phyloP scores from a whole-genome alignment of 192 early-diverging fungal species.

The Coemansia sp. region DNA sequence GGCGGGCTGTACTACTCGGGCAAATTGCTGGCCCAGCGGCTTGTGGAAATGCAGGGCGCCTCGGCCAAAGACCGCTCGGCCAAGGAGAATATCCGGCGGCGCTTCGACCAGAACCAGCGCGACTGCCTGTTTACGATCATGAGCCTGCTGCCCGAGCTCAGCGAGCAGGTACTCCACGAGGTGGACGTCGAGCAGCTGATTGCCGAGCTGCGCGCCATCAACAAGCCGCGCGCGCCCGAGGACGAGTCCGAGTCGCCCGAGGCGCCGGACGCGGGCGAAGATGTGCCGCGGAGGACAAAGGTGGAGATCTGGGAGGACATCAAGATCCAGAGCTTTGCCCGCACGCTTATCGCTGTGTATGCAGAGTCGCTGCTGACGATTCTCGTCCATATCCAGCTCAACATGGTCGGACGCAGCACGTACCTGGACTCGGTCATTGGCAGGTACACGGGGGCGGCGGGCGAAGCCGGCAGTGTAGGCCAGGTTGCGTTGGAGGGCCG shows the following conservation, averaged over 20 bases:
- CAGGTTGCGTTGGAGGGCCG: conserved; percentile 20
- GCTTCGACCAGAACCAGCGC: conserved; percentile 91
- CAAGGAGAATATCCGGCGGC: conserved; percentile 65
- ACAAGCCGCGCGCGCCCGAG: background rate
- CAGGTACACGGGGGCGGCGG: conserved; percentile 12
- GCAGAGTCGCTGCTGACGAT: conserved; percentile 78
- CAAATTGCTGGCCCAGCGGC: conserved; percentile 65
- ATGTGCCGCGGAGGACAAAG: conserved; percentile 49
- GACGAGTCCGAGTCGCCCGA: background rate
- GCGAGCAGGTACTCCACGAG: conserved; percentile 68
- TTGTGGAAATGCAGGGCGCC: conserved; percentile 66
- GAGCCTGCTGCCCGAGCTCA: conserved; percentile 73
- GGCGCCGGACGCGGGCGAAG: background rate
- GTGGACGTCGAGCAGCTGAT: conserved; percentile 71
- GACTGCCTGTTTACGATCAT: conserved; percentile 86
- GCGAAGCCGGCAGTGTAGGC: too few relatives aligned
- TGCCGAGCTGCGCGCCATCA: conserved; percentile 44
- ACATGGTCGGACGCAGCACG: conserved; percentile 83
- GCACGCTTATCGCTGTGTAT: conserved; percentile 81
- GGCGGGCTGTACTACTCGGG: conserved; percentile 68
- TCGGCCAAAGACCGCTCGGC: conserved; percentile 56
- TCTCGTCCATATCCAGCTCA: conserved; percentile 82
- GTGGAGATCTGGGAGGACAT: conserved; percentile 83
- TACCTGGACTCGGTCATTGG: conserved; percentile 70
- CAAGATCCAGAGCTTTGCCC: conserved; percentile 83